Evolutionary conservation across 306 rosid species (phyloP).

Genomic region (Alnus rubra): DNA sequence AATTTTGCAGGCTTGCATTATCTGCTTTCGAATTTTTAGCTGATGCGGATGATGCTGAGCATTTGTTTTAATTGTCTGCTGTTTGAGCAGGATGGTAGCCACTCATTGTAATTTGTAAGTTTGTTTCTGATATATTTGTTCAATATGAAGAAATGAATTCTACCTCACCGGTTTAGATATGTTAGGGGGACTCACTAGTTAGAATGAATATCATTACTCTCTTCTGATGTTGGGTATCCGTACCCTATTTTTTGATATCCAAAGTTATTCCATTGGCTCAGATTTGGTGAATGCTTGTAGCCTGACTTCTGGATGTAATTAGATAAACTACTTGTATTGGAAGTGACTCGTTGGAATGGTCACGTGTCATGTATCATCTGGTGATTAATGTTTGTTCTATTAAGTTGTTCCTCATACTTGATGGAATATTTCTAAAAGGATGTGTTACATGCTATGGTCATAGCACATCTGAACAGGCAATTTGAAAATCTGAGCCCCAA

Average conservation of each 20-base stretch:
- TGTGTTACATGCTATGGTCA: neutral
- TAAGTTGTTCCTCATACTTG: neutral
- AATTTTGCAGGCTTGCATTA: slow-evolving; percentile 76
- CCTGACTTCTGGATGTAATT: neutral
- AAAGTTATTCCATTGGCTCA: neutral
- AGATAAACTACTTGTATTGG: neutral
- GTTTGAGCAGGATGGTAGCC: slow-evolving; percentile 37
- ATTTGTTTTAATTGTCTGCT: slow-evolving; percentile 40
- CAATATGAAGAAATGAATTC: neutral
- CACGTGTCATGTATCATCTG: neutral
- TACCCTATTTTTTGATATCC: slow-evolving; percentile 3
- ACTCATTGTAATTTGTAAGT: slow-evolving; percentile 55
- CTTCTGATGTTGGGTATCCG: neutral
- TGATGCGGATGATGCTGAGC: slow-evolving; percentile 51
- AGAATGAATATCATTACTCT: slow-evolving; percentile 18
- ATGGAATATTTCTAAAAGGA: neutral
- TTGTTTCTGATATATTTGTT: neutral
- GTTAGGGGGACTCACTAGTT: slow-evolving; percentile 9
- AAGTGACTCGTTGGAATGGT: neutral
- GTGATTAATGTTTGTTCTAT: neutral
- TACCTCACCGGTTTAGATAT: slow-evolving; percentile 19
- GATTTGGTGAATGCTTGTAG: neutral
- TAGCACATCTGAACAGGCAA: neutral
- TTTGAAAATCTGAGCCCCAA: neutral
- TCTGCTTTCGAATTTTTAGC: slow-evolving; percentile 58